These are phyloP conservation scores for Coleophoma eucalyptorum DNA, from an alignment of 2,329 filamentous ascomycete genomes.

Conservation along the genomic window DNA sequence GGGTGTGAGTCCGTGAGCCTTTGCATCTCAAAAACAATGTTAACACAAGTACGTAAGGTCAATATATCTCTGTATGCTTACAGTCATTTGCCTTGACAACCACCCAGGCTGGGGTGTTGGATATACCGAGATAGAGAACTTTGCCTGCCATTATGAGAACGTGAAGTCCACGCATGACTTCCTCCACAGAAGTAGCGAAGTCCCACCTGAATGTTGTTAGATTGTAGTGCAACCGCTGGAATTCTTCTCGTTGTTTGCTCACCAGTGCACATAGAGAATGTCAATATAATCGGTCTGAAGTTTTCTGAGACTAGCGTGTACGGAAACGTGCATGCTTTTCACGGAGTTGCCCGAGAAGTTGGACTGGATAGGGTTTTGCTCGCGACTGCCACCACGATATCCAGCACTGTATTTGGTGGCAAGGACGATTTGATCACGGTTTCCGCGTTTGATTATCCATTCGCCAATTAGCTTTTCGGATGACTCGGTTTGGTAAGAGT, in stretches of 20 bases:
- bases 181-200: slow-evolving; percentile 53
- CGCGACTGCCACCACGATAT: slow-evolving; percentile 18
- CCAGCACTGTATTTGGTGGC: slow-evolving; percentile 46
- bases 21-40: too few species aligned
- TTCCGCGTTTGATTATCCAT: too few species aligned
- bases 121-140: slow-evolving; percentile 61
- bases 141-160: slow-evolving; percentile 53
- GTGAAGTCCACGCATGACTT: slow-evolving; percentile 64
- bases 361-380: background rate
- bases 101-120: slow-evolving; percentile 64
- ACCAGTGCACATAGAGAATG: slow-evolving; percentile 34
- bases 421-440: slow-evolving; percentile 34
- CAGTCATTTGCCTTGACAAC: slow-evolving; percentile 62
- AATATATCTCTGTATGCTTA: background rate
- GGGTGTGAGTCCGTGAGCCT: slow-evolving; percentile 52
- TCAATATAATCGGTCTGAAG: slow-evolving; percentile 66
- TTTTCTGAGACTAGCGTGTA: slow-evolving; percentile 37
- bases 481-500: too few species aligned
- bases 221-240: too few species aligned
- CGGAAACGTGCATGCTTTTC: background rate
- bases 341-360: background rate
- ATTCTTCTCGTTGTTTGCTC: background rate
- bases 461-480: too few species aligned
- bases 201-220: slow-evolving; percentile 30
- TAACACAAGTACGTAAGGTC: too few species aligned